Evolutionary conservation across 352 stramenopile genomes (phyloP).

Genomic region (Globisporangium spinosum): DNA sequence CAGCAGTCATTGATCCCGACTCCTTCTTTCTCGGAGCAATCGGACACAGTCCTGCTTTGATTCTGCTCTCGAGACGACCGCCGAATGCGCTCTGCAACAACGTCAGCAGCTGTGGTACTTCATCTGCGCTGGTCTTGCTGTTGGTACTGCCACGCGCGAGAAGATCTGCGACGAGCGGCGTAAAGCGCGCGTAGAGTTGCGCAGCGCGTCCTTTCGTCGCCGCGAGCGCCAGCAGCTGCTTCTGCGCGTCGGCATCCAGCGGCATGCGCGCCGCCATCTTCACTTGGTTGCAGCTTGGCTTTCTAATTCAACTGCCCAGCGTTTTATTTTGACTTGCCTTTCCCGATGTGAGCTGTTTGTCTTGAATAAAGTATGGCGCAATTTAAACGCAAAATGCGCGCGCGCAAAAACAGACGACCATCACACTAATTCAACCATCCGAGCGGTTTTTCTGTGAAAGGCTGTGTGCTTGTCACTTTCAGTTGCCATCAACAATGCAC

Average conservation of each 20-base stretch:
- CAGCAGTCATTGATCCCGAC: background rate
- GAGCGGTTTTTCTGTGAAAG: too few species aligned
- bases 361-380: background rate
- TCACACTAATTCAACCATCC: too few species aligned
- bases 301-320: background rate
- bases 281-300: background rate
- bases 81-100: conserved; percentile 12
- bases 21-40: background rate
- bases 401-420: background rate
- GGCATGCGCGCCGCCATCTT: conserved; percentile 5
- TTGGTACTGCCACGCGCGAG: background rate
- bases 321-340: too few species aligned
- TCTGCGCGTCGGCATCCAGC: conserved; percentile 20
- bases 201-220: conserved; percentile 16
- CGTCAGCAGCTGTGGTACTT: background rate
- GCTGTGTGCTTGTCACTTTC: too few species aligned
- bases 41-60: conserved; percentile 9
- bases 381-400: background rate
- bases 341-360: background rate
- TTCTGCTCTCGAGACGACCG: conserved; percentile 13
- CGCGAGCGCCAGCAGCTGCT: conserved; percentile 26
- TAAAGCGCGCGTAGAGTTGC: conserved; percentile 17
- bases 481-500: background rate
- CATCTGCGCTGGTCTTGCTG: background rate
- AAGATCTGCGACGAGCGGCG: conserved; percentile 10